A percentile compares a stretch with the other conserved stretches of the same genome.
Conservation (phyloP, 2,329 filamentous ascomycete genomes). For the Colletotrichum endophyticum region DNA sequence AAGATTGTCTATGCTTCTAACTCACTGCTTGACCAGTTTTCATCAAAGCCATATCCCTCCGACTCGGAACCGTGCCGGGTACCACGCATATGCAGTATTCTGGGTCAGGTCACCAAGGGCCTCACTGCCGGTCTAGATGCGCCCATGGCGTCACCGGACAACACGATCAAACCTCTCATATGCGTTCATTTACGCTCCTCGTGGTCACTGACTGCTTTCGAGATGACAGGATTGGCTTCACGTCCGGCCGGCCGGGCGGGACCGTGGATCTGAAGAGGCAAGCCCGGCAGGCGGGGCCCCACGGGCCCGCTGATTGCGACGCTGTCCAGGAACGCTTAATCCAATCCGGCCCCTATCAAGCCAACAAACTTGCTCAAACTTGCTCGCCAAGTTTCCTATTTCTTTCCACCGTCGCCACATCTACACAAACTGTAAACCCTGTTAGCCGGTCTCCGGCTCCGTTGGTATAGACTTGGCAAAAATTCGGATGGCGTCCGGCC, state of each 20-base stretch:
- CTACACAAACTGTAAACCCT: background rate
- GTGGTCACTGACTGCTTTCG: background rate
- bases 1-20: too few relatives aligned
- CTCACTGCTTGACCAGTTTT: background rate
- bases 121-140: background rate
- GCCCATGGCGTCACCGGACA: conserved; percentile 21
- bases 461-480: background rate
- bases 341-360: background rate
- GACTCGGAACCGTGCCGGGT: background rate
- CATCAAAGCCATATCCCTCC: background rate
- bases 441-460: background rate
- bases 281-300: conserved; percentile 22
- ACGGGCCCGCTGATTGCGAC: conserved; percentile 32
- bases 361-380: background rate
- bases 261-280: background rate
- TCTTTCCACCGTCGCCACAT: background rate
- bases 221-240: background rate
- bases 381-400: background rate
- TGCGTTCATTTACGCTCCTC: background rate
- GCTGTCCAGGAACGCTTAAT: background rate
- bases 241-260: background rate
- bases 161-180: background rate
- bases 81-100: background rate
- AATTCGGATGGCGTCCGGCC: background rate
- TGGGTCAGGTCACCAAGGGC: background rate